Evolutionary conservation across 1,139 yeast genomes (phyloP).

Genomic region (Yamadazyma dendronema): DNA sequence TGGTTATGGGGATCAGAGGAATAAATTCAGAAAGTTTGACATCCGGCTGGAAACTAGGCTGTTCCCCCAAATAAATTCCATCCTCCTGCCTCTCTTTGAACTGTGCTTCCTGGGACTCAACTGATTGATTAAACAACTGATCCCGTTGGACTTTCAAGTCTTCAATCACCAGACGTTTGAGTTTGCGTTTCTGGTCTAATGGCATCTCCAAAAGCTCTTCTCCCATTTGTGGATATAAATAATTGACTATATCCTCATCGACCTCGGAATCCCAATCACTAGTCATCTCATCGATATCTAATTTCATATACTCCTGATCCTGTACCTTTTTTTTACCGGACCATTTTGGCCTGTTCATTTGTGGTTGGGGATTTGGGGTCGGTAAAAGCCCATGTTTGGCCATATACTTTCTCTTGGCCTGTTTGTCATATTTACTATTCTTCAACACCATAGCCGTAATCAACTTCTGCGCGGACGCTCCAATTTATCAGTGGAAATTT

Average conservation of each 20-base stretch:
- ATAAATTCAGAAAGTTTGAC: constrained; percentile 27
- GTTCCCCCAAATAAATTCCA: constrained; percentile 40
- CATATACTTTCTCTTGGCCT: constrained; percentile 40
- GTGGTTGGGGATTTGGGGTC: constrained; percentile 13
- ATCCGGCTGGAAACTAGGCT: constrained; percentile 6
- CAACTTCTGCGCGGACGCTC: too few species aligned
- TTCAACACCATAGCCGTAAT: constrained; percentile 37
- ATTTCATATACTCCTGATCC: constrained; percentile 19
- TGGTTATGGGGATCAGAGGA: constrained; percentile 21
- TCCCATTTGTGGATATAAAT: constrained; percentile 43
- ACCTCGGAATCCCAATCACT: constrained; percentile 45
- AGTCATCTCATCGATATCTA: constrained; percentile 31
- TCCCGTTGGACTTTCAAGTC: constrained; percentile 25
- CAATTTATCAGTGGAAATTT: too few species aligned
- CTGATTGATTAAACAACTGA: constrained; percentile 13
- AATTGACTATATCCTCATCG: constrained; percentile 42
- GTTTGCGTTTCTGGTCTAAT: constrained; percentile 35
- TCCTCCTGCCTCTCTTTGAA: constrained; percentile 16
- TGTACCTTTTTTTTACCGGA: constrained; percentile 22
- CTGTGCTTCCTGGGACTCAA: neutral
- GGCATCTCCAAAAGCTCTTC: constrained; percentile 25
- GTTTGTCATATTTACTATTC: constrained; percentile 46
- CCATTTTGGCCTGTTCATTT: constrained; percentile 36
- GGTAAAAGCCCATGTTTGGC: constrained; percentile 38
- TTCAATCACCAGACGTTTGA: constrained; percentile 36